A percentile compares a stretch with the other conserved stretches of the same genome.
Conservation (phyloP, 768 basidiomycete genomes). For the Hygrocybe coccinea region DNA sequence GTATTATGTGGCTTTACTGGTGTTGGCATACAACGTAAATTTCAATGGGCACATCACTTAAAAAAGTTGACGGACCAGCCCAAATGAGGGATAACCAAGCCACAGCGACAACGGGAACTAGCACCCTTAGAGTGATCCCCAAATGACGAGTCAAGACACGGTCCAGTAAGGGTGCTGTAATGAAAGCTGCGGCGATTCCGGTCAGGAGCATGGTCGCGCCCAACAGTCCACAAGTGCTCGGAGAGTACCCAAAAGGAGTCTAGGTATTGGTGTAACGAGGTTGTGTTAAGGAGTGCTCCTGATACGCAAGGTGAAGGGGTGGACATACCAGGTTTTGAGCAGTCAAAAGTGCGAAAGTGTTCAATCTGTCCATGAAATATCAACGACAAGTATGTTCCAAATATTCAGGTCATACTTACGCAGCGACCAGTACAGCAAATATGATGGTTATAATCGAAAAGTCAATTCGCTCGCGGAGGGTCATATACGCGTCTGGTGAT, state of each 20-base stretch:
- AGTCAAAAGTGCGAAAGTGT: conserved; percentile 60
- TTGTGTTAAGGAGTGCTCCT: not conserved
- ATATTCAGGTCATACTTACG: conserved; percentile 37
- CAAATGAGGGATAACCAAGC: conserved; percentile 76
- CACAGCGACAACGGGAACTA: conserved; percentile 57
- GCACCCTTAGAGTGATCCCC: conserved; percentile 51
- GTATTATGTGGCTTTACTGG: conserved; percentile 59
- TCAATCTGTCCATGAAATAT: conserved; percentile 38
- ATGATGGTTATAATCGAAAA: conserved; percentile 54
- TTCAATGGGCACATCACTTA: not conserved
- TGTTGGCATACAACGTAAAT: conserved; percentile 7
- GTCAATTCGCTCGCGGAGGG: conserved; percentile 61
- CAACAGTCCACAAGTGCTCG: conserved; percentile 61
- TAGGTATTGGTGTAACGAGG: conserved; percentile 19
- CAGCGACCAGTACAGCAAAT: conserved; percentile 63
- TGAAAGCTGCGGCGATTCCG: conserved; percentile 63
- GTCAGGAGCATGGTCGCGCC: conserved; percentile 62
- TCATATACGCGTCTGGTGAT: conserved; percentile 51
- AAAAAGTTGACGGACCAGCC: conserved; percentile 50
- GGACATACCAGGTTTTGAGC: conserved; percentile 60
- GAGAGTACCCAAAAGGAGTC: conserved; percentile 71
- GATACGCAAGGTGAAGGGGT: too few species aligned
- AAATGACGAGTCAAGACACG: conserved; percentile 75
- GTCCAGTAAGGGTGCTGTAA: conserved; percentile 74
- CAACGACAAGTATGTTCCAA: not conserved